Conservation (phyloP, 2,329 filamentous ascomycete species). For the Phyllosticta citribraziliensis region DNA sequence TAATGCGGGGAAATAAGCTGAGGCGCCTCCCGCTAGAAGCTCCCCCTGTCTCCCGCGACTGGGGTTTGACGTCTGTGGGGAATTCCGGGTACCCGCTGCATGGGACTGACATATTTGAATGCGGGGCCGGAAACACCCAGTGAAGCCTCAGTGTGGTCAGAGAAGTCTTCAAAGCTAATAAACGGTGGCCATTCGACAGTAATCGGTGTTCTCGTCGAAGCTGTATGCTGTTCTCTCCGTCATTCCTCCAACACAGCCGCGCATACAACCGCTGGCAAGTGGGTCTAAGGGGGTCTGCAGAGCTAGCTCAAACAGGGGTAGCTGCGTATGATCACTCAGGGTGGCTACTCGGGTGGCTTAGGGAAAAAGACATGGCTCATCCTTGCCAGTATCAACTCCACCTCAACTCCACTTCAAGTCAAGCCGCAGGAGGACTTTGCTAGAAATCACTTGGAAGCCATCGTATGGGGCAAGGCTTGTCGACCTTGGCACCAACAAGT, state of each 20-base stretch:
- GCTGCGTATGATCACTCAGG: background rate
- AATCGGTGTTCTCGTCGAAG: background rate
- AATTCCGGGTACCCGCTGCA: background rate
- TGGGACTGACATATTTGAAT: background rate
- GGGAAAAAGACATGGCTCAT: background rate
- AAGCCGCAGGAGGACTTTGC: background rate
- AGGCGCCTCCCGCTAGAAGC: background rate
- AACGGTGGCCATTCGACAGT: background rate
- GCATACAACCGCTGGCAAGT: background rate
- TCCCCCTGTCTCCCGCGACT: background rate
- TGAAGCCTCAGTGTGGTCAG: background rate
- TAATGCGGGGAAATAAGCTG: slow-evolving; percentile 10
- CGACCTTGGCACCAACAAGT: background rate
- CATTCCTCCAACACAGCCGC: background rate
- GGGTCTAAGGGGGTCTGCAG: background rate
- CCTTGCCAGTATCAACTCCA: background rate
- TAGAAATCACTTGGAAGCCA: background rate
- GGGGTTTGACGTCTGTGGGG: slow-evolving; percentile 3
- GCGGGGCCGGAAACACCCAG: background rate
- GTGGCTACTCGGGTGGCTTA: background rate
- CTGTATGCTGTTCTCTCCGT: background rate
- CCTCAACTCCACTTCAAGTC: background rate
- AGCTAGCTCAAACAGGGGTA: background rate
- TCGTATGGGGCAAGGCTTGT: background rate
- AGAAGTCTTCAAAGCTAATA: background rate